phyloP scores from a whole-genome alignment of 106 monocot species.

The Apostasia shenzhenica region DNA sequence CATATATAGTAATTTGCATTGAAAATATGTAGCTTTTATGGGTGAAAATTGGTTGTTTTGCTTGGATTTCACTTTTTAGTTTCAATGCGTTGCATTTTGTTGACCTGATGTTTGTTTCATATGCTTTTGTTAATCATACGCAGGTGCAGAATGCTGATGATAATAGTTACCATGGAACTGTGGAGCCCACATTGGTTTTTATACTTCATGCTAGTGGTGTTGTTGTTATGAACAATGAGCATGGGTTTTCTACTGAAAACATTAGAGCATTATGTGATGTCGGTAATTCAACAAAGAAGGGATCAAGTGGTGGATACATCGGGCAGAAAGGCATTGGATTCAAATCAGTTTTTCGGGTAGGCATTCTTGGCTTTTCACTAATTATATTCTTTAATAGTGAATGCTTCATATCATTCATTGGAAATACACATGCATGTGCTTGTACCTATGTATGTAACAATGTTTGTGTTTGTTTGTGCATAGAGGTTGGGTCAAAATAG shows the following conservation, averaged over 20 bases:
- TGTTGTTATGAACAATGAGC: conserved; percentile 51
- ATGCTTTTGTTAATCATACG: background rate
- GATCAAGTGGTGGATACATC: conserved; percentile 45
- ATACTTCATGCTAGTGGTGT: conserved; percentile 41
- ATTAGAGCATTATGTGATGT: conserved; percentile 63
- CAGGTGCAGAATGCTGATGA: conserved; percentile 78
- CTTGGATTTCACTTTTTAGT: too few species aligned
- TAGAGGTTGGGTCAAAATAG: too few species aligned
- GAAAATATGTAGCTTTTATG: too few species aligned
- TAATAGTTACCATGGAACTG: conserved; percentile 34
- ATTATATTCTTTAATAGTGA: too few species aligned
- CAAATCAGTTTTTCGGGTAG: conserved; percentile 68
- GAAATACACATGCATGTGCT: too few species aligned
- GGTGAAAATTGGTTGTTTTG: too few species aligned
- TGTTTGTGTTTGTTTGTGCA: too few species aligned
- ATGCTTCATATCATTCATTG: too few species aligned
- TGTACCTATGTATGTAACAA: too few species aligned
- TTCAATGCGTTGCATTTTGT: too few species aligned
- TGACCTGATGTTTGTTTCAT: too few species aligned
- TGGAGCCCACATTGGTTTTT: conserved; percentile 43
- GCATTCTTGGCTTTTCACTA: background rate
- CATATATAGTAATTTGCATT: too few species aligned
- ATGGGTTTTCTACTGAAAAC: conserved; percentile 44
- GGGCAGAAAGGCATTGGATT: conserved; percentile 68
- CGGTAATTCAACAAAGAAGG: conserved; percentile 62